Base-by-base conservation (phyloP, 805 yeast genomes). In the Saitoella complicata region DNA sequence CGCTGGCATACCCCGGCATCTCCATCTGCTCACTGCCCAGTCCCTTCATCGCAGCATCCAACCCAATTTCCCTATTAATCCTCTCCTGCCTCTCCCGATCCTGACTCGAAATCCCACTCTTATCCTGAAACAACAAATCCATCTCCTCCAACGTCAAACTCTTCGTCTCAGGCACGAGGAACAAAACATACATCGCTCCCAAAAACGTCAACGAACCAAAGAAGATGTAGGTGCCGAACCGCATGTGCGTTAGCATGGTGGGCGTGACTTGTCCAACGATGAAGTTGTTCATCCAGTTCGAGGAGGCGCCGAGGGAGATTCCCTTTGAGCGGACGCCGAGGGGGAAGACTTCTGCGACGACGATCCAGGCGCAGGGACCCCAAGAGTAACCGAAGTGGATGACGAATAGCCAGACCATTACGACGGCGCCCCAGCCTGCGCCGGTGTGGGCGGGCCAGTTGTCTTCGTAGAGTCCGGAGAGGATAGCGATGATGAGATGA, bases 311-410 rank as follows among this genome's bases (percentile, higher is more conserved):
- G 37, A 72, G 62, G 12, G 78, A 66, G n/a, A 78, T 66, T 44
- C 80, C 78, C 52, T 78, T 71, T 46, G 84, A 79, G 66, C 86
- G 73, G 54, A 76, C 73, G 64, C 78, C 69, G 43, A 73, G 65
- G 67, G 73, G 79, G 52, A 59, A 77, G 45, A 78, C 68, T 60
- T 78, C 85, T 10, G 81, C 72, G 56, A 76, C 70, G 61, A 76
- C 70, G 40, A 75, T 69, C 83, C 83, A 76, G 5, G 48, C 33
- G 11, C 31, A 43, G 31, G 48, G 50, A 21, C 43, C 51, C 47
- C 46, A 44, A 5, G 51, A 40, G 38, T 48, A 51, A 30, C 52
- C 53, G 13, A 52, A 52, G 38, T 48, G 44, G 21, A 50, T 38
- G 32, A 47, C 48, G 34, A 49, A 53, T 11, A 52, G 30, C 43